A percentile compares a stretch with the other conserved stretches of the same genome.
Evolutionary conservation across 2,329 filamentous ascomycete genomes (phyloP).

Genomic region (Beauveria asiatica): DNA sequence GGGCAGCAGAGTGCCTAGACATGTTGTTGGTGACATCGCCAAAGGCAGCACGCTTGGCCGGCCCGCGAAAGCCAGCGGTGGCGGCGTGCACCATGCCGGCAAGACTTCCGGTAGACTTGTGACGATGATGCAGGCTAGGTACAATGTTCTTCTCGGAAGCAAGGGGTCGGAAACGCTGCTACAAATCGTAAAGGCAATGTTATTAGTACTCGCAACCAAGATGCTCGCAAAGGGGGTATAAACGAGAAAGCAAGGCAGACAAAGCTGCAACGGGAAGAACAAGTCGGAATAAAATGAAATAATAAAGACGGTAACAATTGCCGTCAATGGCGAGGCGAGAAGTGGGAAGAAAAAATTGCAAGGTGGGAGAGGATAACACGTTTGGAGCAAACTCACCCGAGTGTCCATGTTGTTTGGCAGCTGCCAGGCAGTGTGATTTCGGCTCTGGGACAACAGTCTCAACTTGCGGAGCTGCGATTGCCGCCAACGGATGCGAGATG

Average conservation of each 20-base stretch:
- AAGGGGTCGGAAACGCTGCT: constrained; percentile 32
- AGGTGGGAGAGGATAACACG: constrained; percentile 3
- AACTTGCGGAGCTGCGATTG: constrained; percentile 9
- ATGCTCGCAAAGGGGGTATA: constrained; percentile 9
- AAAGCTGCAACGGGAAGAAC: constrained; percentile 2
- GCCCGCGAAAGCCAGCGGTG: constrained; percentile 26
- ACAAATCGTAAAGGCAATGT: background rate
- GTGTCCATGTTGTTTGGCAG: constrained; percentile 25
- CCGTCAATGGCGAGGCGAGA: constrained; percentile 4
- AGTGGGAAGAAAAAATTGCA: background rate
- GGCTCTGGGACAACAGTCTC: constrained; percentile 12
- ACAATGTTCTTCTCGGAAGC: constrained; percentile 45
- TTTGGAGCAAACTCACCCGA: constrained; percentile 21
- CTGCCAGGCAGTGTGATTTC: constrained; percentile 12
- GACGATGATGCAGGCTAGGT: constrained; percentile 59
- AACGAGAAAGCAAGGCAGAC: constrained; percentile 1
- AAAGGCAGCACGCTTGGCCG: constrained; percentile 69
- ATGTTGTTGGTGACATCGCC: constrained; percentile 77
- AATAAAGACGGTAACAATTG: constrained; percentile 6
- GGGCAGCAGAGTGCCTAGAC: constrained; percentile 26
- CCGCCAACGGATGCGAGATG: background rate
- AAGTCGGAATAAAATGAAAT: background rate
- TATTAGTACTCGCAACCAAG: constrained; percentile 6
- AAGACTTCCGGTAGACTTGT: constrained; percentile 68
- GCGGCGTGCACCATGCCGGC: constrained; percentile 19